These are phyloP conservation scores for Beauveria asiatica DNA, from an alignment of 2,329 filamentous ascomycete genomes.

Conservation along the genomic window DNA sequence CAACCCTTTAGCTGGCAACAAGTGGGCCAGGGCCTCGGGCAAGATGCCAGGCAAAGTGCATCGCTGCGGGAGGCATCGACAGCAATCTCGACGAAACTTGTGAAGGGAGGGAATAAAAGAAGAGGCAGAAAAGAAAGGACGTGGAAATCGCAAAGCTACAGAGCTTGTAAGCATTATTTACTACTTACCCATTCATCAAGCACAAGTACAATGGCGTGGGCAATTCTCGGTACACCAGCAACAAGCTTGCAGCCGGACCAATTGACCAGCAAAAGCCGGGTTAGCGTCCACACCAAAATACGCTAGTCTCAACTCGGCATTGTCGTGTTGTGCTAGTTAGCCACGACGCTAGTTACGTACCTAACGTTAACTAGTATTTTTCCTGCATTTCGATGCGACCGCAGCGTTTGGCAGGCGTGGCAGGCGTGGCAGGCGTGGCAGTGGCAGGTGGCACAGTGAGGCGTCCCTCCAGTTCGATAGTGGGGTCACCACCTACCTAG, in stretches of 20 bases:
- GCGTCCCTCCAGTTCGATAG: neutral
- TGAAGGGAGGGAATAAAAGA: too few relatives aligned
- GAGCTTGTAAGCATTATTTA: too few relatives aligned
- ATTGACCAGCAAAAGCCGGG: neutral
- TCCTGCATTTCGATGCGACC: neutral
- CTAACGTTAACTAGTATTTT: neutral
- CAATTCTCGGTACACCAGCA: too few relatives aligned
- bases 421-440: too few relatives aligned
- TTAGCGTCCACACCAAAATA: neutral
- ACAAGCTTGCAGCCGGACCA: neutral
- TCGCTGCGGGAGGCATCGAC: too few relatives aligned
- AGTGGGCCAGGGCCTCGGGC: neutral
- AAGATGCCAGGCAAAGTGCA: too few relatives aligned
- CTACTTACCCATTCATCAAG: too few relatives aligned
- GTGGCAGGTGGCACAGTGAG: neutral
- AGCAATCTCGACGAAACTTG: too few relatives aligned
- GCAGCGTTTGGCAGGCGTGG: neutral
- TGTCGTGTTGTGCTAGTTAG: neutral
- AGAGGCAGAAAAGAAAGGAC: too few relatives aligned
- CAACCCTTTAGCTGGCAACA: neutral
- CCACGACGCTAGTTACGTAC: neutral
- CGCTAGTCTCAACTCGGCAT: conserved; percentile 9
- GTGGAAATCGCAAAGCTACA: too few relatives aligned
- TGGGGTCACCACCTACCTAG: neutral
- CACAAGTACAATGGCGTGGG: too few relatives aligned